Conservation (phyloP, 148 eudicot species). For the Spergularia marina region DNA sequence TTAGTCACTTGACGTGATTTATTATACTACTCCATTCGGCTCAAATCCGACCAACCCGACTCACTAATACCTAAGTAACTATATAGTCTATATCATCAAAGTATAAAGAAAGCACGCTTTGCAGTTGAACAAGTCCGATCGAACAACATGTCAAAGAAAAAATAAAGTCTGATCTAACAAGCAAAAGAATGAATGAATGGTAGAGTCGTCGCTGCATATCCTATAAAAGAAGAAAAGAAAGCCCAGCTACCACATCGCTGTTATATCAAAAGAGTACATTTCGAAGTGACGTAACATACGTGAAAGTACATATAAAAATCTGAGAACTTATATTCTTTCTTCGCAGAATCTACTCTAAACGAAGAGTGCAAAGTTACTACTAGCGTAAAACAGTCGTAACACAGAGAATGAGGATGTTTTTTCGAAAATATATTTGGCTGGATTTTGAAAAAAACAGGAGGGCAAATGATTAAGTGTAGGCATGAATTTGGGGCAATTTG, state of each 20-base stretch:
- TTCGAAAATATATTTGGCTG: neutral
- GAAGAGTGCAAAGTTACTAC: neutral
- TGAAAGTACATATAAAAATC: conserved; percentile 4
- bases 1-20: too few species aligned
- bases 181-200: neutral
- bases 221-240: neutral
- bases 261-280: conserved; percentile 10
- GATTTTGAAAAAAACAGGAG: conserved; percentile 17
- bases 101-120: too few species aligned
- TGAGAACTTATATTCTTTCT: too few species aligned
- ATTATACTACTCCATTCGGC: too few species aligned
- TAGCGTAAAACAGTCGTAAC: neutral
- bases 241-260: conserved; percentile 15
- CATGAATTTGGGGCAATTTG: conserved; percentile 16
- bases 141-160: too few species aligned
- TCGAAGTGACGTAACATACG: conserved; percentile 18
- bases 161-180: too few species aligned
- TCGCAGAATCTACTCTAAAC: neutral
- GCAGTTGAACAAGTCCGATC: too few species aligned
- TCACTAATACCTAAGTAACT: too few species aligned
- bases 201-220: neutral
- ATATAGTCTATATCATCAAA: too few species aligned
- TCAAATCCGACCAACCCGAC: too few species aligned
- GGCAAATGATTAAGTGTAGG: conserved; percentile 19
- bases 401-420: neutral